phyloP scores from a whole-genome alignment of 1,139 yeast genomes.

The Taiozyma onychis region DNA sequence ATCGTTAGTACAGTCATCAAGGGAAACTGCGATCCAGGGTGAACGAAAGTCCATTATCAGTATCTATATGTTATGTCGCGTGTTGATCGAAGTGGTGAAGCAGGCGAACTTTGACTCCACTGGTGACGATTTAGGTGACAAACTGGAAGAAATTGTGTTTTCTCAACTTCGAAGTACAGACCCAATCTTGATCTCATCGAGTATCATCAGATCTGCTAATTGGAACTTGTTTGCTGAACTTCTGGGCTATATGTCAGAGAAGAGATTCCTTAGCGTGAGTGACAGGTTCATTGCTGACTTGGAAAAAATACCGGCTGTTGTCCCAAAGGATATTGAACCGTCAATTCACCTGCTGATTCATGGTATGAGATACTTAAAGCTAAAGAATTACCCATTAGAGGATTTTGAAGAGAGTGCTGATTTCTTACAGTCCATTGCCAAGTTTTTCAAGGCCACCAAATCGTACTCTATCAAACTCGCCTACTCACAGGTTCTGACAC shows the following conservation, averaged over 20 bases:
- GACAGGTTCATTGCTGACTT: constrained; percentile 91
- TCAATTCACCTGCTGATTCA: constrained; percentile 70
- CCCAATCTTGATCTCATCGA: constrained; percentile 58
- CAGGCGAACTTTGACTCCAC: constrained; percentile 71
- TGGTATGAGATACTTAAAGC: constrained; percentile 82
- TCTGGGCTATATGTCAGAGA: constrained; percentile 84
- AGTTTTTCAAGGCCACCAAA: constrained; percentile 66
- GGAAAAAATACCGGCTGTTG: constrained; percentile 64
- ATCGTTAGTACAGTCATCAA: constrained; percentile 48
- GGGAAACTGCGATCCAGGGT: constrained; percentile 72
- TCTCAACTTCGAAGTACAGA: constrained; percentile 86
- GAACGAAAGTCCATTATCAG: constrained; percentile 84
- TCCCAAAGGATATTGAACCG: constrained; percentile 60
- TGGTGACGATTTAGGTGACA: constrained; percentile 78
- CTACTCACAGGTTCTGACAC: constrained; percentile 79
- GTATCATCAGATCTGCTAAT: constrained; percentile 79
- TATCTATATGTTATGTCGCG: constrained; percentile 88
- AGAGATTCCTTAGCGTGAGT: constrained; percentile 78
- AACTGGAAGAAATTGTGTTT: constrained; percentile 89
- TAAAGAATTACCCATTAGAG: constrained; percentile 83
- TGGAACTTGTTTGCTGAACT: constrained; percentile 92
- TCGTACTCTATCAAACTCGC: constrained; percentile 64
- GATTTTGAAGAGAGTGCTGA: constrained; percentile 90
- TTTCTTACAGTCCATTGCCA: constrained; percentile 77
- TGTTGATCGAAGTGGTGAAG: constrained; percentile 84